Evolutionary conservation across 768 basidiomycete species (phyloP).

Genomic region (Amanita muscaria): DNA sequence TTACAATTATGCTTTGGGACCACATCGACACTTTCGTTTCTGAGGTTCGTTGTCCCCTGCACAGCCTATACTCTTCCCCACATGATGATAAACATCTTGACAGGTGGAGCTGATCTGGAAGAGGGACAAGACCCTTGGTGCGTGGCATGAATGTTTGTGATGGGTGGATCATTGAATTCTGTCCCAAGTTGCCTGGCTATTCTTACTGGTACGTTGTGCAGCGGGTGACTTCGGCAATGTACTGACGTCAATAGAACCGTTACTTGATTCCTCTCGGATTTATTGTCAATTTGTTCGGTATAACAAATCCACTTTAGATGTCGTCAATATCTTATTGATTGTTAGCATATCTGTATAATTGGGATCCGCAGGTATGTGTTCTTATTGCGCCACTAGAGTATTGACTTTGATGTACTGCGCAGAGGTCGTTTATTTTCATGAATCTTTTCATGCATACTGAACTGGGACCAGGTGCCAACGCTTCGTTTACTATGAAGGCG

Average conservation of each 20-base stretch:
- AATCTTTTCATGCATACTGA: background rate
- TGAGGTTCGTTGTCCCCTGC: slow-evolving; percentile 24
- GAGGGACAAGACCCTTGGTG: slow-evolving; percentile 36
- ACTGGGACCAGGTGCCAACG: slow-evolving; percentile 27
- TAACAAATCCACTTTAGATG: background rate
- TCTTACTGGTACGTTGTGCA: slow-evolving; percentile 28
- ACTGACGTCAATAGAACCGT: slow-evolving; percentile 37
- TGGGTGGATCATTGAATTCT: too few species aligned
- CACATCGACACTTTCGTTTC: slow-evolving; percentile 44
- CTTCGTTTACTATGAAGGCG: slow-evolving; percentile 44
- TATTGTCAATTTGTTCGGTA: slow-evolving; percentile 46
- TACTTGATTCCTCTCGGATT: slow-evolving; percentile 59
- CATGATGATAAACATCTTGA: background rate
- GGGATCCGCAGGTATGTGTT: slow-evolving; percentile 27
- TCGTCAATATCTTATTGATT: background rate
- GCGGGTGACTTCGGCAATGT: background rate
- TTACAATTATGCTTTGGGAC: slow-evolving; percentile 46
- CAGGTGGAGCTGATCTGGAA: slow-evolving; percentile 48
- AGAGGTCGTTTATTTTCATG: too few species aligned
- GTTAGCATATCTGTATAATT: slow-evolving; percentile 34
- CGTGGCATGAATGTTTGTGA: slow-evolving; percentile 14
- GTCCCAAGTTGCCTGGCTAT: slow-evolving; percentile 31
- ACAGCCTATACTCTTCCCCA: background rate
- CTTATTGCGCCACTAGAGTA: background rate
- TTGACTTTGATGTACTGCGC: too few species aligned